A percentile compares a stretch with the other conserved stretches of the same genome.
phyloP scores from a whole-genome alignment of 129 eudicot genomes.

The Flaveria linearis region DNA sequence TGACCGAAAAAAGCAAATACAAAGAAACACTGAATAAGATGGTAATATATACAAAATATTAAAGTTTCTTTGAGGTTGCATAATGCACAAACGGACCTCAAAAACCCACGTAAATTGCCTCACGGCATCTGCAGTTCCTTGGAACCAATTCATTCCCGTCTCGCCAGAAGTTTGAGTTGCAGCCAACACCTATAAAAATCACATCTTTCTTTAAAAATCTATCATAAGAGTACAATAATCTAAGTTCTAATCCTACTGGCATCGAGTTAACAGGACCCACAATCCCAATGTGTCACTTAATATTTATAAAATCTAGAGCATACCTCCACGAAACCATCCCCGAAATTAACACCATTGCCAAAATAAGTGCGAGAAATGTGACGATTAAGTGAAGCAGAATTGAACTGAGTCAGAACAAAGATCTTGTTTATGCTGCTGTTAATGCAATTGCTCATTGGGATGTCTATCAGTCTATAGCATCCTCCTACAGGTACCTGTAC shows the following conservation, averaged over 20 bases:
- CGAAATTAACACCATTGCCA: conserved; percentile 87
- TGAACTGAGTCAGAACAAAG: conserved; percentile 88
- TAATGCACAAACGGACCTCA: conserved; percentile 53
- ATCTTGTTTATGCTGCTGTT: conserved; percentile 91
- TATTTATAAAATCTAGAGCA: background rate
- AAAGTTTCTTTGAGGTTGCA: background rate
- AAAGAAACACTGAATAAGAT: background rate
- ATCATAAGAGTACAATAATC: background rate
- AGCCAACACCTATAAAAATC: conserved; percentile 69
- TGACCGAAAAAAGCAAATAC: background rate
- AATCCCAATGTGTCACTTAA: background rate
- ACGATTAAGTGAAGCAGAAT: conserved; percentile 95
- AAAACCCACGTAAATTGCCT: conserved; percentile 93
- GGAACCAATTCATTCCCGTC: conserved; percentile 91
- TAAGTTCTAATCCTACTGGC: background rate
- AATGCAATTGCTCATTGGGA: conserved; percentile 97
- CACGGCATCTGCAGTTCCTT: conserved; percentile 99
- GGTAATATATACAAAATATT: background rate
- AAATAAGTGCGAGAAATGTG: conserved; percentile 87
- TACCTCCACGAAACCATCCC: conserved; percentile 98
- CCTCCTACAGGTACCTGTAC: conserved; percentile 95
- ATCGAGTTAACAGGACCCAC: background rate
- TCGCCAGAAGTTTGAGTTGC: conserved; percentile 95
- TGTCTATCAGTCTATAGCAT: conserved; percentile 93
- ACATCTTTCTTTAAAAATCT: background rate